These are phyloP conservation scores for Colletotrichum scovillei DNA, from an alignment of 2,329 filamentous ascomycete genomes.

Conservation along the genomic window DNA sequence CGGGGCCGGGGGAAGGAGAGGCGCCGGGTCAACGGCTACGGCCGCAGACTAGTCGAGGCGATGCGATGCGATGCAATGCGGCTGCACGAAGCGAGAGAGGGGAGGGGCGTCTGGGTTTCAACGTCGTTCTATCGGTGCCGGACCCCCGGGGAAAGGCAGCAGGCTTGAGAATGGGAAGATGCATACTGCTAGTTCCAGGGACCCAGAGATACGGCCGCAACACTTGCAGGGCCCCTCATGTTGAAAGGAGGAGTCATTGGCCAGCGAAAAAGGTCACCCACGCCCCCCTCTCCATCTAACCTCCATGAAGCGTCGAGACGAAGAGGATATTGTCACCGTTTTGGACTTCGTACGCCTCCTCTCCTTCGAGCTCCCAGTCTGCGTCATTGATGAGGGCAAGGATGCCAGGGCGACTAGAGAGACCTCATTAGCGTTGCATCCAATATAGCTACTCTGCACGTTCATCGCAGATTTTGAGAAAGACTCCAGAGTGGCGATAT, in stretches of 20 bases:
- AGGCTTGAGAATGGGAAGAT: conserved; percentile 7
- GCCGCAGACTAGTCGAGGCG: conserved; percentile 29
- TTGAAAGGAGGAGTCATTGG: conserved; percentile 16
- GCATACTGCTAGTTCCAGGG: conserved; percentile 21
- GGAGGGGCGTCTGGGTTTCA: conserved; percentile 33
- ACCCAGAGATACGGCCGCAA: conserved; percentile 31
- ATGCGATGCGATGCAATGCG: background rate
- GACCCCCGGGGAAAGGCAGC: background rate
- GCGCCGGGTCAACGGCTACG: conserved; percentile 18
- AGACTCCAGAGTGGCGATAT: conserved; percentile 17
- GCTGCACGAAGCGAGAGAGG: conserved; percentile 17
- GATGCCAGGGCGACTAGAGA: conserved; percentile 86
- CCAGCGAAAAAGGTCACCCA: conserved; percentile 5
- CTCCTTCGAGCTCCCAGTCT: conserved; percentile 97
- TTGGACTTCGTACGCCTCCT: conserved; percentile 89
- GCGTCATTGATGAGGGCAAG: conserved; percentile 97
- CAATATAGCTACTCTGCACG: conserved; percentile 6
- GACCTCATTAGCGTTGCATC: conserved; percentile 34
- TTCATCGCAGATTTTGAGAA: background rate
- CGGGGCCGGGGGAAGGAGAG: background rate
- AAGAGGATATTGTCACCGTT: conserved; percentile 90
- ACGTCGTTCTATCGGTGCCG: conserved; percentile 25
- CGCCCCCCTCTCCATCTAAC: conserved; percentile 59
- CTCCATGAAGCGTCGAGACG: conserved; percentile 95
- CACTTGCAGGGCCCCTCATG: conserved; percentile 20